These are phyloP conservation scores for Trichoderma endophyticum DNA, from an alignment of 2,329 filamentous ascomycete genomes.

Conservation along the genomic window DNA sequence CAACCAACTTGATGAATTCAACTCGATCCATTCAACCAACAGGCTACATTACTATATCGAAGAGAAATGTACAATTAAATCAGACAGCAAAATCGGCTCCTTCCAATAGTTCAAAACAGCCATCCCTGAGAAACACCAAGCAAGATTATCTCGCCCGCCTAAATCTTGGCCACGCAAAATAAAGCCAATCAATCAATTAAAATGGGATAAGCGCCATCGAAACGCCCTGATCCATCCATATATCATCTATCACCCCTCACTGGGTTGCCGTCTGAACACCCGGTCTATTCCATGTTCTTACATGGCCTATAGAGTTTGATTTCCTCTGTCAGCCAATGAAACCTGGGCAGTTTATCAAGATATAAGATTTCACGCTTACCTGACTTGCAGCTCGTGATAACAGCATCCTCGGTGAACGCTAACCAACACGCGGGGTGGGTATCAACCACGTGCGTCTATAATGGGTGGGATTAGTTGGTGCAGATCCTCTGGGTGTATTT, in stretches of 20 bases:
- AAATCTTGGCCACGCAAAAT: not conserved
- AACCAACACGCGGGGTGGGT: conserved; percentile 85
- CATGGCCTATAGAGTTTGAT: conserved; percentile 55
- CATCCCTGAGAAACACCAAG: not conserved
- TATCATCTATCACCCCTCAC: not conserved
- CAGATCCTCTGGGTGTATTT: not conserved
- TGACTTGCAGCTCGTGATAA: conserved; percentile 87
- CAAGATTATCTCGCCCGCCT: not conserved
- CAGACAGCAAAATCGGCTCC: not conserved
- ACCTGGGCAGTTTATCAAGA: not conserved
- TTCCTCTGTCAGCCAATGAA: conserved; percentile 20
- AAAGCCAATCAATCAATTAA: not conserved
- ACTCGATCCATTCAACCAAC: too few relatives aligned
- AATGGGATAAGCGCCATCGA: not conserved
- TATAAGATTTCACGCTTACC: conserved; percentile 51
- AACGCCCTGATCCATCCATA: not conserved
- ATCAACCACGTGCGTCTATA: conserved; percentile 75
- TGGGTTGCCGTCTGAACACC: conserved; percentile 13
- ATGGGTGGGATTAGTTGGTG: conserved; percentile 6
- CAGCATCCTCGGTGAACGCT: conserved; percentile 88
- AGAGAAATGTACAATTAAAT: not conserved
- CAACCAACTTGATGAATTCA: not conserved
- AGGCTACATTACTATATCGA: not conserved
- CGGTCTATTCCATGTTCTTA: conserved; percentile 71
- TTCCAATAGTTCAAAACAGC: not conserved